phyloP scores from a whole-genome alignment of 352 stramenopile genomes.

The Phytopythium ostracodes region DNA sequence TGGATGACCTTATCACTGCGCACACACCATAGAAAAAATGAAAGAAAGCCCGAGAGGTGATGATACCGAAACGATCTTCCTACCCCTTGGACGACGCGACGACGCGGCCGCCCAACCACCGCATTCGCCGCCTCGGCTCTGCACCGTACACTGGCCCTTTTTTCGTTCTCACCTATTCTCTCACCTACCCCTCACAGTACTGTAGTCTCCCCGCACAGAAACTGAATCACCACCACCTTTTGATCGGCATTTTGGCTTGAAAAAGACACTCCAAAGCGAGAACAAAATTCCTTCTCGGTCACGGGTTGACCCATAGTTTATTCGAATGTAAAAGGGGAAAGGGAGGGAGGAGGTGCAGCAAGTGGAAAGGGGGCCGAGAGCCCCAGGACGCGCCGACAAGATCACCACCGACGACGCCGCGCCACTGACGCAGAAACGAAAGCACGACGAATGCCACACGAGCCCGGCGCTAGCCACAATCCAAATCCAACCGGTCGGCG shows the following conservation, averaged over 20 bases:
- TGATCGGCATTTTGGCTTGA: slow-evolving; percentile 10
- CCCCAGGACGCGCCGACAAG: slow-evolving; percentile 5
- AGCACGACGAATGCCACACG: background rate
- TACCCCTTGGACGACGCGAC: slow-evolving; percentile 7
- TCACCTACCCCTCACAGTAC: slow-evolving; percentile 8
- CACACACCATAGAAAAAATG: background rate
- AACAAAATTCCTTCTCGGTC: background rate
- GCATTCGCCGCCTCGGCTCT: background rate
- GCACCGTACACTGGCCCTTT: background rate
- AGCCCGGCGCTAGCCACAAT: background rate
- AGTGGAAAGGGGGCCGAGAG: slow-evolving; percentile 1
- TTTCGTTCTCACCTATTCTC: slow-evolving; percentile 7
- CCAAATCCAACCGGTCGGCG: background rate
- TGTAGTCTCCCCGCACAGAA: slow-evolving; percentile 13
- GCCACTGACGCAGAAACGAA: slow-evolving; percentile 7
- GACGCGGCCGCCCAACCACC: background rate
- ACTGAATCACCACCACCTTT: slow-evolving; percentile 25
- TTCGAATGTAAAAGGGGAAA: too few relatives aligned
- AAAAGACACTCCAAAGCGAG: background rate
- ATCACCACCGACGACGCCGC: background rate
- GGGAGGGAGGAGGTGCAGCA: background rate
- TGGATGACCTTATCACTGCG: too few relatives aligned
- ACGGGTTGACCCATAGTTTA: too few relatives aligned
- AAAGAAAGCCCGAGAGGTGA: too few relatives aligned
- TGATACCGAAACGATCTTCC: slow-evolving; percentile 9